Evolutionary conservation across 1,284 basidiomycete genomes (phyloP).

Genomic region (Pseudozyma flocculosa): DNA sequence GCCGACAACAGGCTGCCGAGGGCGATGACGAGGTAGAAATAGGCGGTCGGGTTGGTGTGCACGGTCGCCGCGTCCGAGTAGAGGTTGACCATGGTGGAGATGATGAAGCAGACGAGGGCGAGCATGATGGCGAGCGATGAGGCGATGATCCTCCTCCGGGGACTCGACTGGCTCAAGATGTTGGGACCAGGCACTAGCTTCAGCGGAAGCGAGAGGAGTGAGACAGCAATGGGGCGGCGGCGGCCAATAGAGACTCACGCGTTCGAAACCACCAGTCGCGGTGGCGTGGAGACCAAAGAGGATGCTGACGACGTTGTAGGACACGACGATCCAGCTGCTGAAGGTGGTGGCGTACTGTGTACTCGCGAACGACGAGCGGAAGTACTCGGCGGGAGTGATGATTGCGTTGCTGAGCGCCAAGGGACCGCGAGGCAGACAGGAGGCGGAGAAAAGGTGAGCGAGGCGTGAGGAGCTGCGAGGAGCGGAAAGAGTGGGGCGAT

Average conservation of each 20-base stretch:
- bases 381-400: conserved; percentile 54
- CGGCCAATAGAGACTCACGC: not conserved
- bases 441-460: not conserved
- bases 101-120: conserved; percentile 24
- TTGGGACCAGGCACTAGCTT: no score
- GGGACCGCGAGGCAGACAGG: not conserved
- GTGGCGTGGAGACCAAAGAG: conserved; percentile 40
- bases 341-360: conserved; percentile 37
- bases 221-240: no score
- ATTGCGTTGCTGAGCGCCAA: conserved; percentile 30
- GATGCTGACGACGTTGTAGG: conserved; percentile 47
- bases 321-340: conserved; percentile 47
- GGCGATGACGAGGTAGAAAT: conserved; percentile 33
- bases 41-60: conserved; percentile 7
- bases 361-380: conserved; percentile 31
- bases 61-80: not conserved
- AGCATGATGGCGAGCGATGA: conserved; percentile 22
- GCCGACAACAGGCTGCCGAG: conserved; percentile 34
- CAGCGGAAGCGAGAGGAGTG: no score
- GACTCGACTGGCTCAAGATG: conserved; percentile 10
- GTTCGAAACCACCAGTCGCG: conserved; percentile 31
- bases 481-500: not conserved
- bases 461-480: not conserved
- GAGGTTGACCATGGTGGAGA: conserved; percentile 18
- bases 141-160: conserved; percentile 20